Conservation (phyloP, 164 flowering plant genomes). For the Berberis vulgaris region DNA sequence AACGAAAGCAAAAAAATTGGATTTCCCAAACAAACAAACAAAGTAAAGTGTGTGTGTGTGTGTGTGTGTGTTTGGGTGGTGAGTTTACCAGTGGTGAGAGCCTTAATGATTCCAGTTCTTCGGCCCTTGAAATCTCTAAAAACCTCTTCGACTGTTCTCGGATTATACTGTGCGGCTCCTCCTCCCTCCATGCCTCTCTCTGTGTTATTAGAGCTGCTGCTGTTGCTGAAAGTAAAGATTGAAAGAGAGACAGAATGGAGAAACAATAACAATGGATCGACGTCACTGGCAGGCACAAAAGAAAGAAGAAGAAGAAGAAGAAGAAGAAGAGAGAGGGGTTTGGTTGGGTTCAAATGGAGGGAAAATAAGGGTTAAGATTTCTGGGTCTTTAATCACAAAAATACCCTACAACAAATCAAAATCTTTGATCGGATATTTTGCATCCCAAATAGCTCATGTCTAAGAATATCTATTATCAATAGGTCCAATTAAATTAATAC, state of each 20-base stretch:
- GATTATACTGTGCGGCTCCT: constrained; percentile 15
- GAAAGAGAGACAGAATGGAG: not conserved
- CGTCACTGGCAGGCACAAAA: not conserved
- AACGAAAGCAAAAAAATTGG: constrained; percentile 19
- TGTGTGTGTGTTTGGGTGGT: constrained; percentile 25
- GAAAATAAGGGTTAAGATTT: too few species aligned
- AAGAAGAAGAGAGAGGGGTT: too few species aligned
- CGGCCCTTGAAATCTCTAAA: constrained; percentile 72
- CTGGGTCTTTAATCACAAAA: too few species aligned
- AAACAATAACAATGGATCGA: not conserved
- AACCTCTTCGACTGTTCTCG: constrained; percentile 72
- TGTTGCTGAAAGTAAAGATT: not conserved
- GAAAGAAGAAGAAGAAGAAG: not conserved
- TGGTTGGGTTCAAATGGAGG: too few species aligned
- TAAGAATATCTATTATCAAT: too few species aligned
- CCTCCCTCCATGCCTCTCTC: constrained; percentile 36
- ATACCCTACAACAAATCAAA: too few species aligned
- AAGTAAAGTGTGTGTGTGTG: too few species aligned
- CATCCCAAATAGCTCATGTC: too few species aligned
- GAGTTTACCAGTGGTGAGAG: constrained; percentile 56
- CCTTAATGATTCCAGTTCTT: constrained; percentile 59
- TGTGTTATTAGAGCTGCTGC: not conserved
- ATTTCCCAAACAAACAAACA: too few species aligned
- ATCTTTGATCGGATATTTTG: too few species aligned
- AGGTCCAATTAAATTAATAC: too few species aligned